Evolutionary conservation across 176 grass and related monocot species (phyloP).

Genomic region (Lolium perenne): DNA sequence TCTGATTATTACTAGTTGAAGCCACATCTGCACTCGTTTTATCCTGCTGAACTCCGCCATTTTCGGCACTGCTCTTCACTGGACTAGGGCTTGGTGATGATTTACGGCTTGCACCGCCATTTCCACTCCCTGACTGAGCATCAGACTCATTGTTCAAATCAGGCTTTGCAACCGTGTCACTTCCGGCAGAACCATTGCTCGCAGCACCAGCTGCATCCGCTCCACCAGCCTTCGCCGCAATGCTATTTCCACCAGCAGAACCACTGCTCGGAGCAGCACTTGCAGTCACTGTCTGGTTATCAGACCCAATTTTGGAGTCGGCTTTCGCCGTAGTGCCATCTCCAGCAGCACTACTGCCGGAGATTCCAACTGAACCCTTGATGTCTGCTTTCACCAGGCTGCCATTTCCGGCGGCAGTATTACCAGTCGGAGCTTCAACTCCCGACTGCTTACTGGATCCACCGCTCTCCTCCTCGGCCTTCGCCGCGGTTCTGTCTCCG

Average conservation of each 20-base stretch:
- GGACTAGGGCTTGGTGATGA: slow-evolving; percentile 5
- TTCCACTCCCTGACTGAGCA: not conserved
- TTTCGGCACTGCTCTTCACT: not conserved
- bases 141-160: slow-evolving; percentile 33
- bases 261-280: slow-evolving; percentile 30
- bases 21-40: slow-evolving; percentile 11
- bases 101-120: slow-evolving; percentile 27
- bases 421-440: not conserved
- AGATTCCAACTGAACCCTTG: not conserved
- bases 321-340: slow-evolving; percentile 1
- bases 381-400: slow-evolving; percentile 2
- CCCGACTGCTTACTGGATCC: slow-evolving; percentile 22
- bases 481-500: not conserved
- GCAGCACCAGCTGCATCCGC: not conserved
- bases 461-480: not conserved
- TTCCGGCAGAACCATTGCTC: slow-evolving; percentile 29
- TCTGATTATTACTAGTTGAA: slow-evolving; percentile 39
- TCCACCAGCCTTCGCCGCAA: not conserved
- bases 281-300: slow-evolving; percentile 5
- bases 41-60: not conserved
- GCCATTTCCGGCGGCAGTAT: slow-evolving; percentile 19
- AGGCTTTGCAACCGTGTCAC: not conserved
- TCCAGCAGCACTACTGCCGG: slow-evolving; percentile 28
- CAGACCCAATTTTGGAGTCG: slow-evolving; percentile 10
- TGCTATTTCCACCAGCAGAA: slow-evolving; percentile 39